phyloP scores from a whole-genome alignment of 805 yeast species.

The Wickerhamomyces pijperi region DNA sequence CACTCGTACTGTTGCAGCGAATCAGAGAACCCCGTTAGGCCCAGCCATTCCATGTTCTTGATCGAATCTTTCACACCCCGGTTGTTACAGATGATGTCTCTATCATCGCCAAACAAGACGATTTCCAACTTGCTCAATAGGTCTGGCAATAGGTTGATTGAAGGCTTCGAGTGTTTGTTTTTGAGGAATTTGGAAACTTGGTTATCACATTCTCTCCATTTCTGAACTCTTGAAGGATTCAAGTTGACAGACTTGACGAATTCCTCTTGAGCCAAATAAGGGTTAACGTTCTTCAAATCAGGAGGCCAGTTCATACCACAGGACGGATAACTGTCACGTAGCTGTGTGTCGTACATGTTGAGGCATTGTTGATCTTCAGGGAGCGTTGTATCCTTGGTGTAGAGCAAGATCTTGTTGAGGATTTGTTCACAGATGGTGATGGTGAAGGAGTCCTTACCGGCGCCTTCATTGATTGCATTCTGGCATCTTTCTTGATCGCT shows the following conservation, averaged over 20 bases:
- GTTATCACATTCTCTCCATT: constrained; percentile 74
- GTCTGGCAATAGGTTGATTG: constrained; percentile 57
- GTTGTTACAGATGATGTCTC: constrained; percentile 82
- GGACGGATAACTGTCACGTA: constrained; percentile 63
- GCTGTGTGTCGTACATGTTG: constrained; percentile 74
- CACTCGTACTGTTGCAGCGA: constrained; percentile 28
- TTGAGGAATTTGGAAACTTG: constrained; percentile 41
- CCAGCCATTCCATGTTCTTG: constrained; percentile 53
- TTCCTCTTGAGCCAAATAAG: constrained; percentile 37
- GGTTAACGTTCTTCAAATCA: constrained; percentile 38
- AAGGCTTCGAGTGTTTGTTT: constrained; percentile 43
- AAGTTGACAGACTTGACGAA: constrained; percentile 47
- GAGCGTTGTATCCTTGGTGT: constrained; percentile 20
- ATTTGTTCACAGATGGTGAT: constrained; percentile 34
- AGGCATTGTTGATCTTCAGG: constrained; percentile 42
- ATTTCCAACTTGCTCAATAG: constrained; percentile 49
- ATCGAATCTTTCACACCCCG: constrained; percentile 64
- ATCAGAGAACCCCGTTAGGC: constrained; percentile 25
- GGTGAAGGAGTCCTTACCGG: constrained; percentile 18
- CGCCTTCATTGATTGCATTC: constrained; percentile 29
- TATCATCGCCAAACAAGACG: constrained; percentile 74
- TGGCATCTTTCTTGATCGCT: constrained; percentile 51
- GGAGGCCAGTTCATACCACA: constrained; percentile 95
- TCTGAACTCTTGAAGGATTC: constrained; percentile 22
- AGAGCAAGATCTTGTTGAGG: constrained; percentile 19